phyloP scores from a whole-genome alignment of 768 basidiomycete species.

The Tricholoma hemisulphureum region DNA sequence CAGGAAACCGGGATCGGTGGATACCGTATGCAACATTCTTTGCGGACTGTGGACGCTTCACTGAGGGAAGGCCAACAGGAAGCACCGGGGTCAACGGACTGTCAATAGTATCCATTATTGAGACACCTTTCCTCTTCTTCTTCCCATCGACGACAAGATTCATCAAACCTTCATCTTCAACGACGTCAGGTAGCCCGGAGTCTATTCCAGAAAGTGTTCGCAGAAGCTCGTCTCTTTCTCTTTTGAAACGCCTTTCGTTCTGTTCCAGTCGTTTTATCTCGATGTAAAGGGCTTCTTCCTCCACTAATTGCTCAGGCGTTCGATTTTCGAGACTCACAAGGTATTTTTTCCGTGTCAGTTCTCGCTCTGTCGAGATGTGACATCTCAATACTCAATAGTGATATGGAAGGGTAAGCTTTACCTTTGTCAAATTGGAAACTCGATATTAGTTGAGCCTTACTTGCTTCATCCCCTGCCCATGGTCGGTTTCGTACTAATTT shows the following conservation, averaged over 20 bases:
- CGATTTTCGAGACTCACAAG: constrained; percentile 83
- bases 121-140: constrained; percentile 57
- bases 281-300: constrained; percentile 93
- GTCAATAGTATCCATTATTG: constrained; percentile 41
- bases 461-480: constrained; percentile 78
- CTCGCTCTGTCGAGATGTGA: constrained; percentile 57
- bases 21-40: constrained; percentile 63
- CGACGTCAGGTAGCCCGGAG: constrained; percentile 75
- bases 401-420: constrained; percentile 23
- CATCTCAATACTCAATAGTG: not conserved
- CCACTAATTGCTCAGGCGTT: constrained; percentile 85
- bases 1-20: constrained; percentile 2
- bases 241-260: constrained; percentile 82
- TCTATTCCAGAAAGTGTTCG: constrained; percentile 83
- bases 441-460: constrained; percentile 63
- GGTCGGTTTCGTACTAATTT: constrained; percentile 82
- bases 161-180: constrained; percentile 61
- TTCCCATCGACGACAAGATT: constrained; percentile 49
- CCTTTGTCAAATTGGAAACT: constrained; percentile 89
- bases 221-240: constrained; percentile 84
- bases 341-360: constrained; percentile 85
- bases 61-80: constrained; percentile 30
- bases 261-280: constrained; percentile 96
- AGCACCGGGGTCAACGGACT: constrained; percentile 47
- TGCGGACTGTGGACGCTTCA: constrained; percentile 46